Evolutionary conservation across 2,329 filamentous ascomycete species (phyloP).

Genomic region (Cercospora zeae-maydis): DNA sequence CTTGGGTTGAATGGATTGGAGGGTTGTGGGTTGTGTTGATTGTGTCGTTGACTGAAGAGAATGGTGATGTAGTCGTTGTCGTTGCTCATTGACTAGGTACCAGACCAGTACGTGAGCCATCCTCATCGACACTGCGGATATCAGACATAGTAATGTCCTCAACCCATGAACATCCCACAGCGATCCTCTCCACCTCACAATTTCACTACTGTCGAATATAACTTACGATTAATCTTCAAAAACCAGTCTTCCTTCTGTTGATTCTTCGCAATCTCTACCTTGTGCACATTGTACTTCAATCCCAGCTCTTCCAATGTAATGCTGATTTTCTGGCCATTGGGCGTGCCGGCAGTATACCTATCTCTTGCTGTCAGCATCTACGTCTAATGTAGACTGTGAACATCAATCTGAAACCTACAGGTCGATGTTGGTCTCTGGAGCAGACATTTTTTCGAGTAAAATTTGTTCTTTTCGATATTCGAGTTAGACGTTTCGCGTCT

Average conservation of each 20-base stretch:
- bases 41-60: background rate
- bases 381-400: too few relatives aligned
- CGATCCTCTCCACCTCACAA: conserved; percentile 52
- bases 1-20: too few relatives aligned
- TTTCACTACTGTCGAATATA: conserved; percentile 27
- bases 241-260: conserved; percentile 47
- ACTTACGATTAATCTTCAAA: conserved; percentile 44
- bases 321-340: conserved; percentile 37
- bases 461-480: background rate
- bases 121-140: background rate
- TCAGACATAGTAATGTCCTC: background rate
- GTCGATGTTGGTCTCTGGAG: conserved; percentile 11
- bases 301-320: conserved; percentile 36
- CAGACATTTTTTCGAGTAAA: background rate
- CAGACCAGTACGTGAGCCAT: too few relatives aligned
- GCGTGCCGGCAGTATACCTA: conserved; percentile 34
- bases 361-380: background rate
- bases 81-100: background rate
- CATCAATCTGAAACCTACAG: background rate
- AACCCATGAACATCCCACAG: background rate
- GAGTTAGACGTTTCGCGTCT: too few relatives aligned
- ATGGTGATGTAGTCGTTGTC: background rate
- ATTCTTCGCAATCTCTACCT: conserved; percentile 45
- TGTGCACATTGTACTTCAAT: conserved; percentile 34
- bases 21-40: too few relatives aligned